Percentiles rank a stretch among this genome's conserved stretches.
Evolutionary conservation across 2,329 filamentous ascomycete genomes (phyloP).

Genomic region (Neonectria magnoliae): DNA sequence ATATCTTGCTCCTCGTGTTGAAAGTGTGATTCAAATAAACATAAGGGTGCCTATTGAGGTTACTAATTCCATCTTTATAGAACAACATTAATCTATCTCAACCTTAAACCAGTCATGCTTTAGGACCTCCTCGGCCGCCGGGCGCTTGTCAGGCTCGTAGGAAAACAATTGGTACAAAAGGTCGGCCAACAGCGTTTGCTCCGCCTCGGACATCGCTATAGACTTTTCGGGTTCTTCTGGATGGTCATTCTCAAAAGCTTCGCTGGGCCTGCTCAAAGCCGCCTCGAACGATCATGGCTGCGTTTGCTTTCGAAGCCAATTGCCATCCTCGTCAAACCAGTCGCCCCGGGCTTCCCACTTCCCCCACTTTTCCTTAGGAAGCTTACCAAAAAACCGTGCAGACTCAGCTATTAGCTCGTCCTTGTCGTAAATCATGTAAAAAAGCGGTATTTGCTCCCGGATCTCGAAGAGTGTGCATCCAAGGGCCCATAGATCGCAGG

Average conservation of each 20-base stretch:
- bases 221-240: not conserved
- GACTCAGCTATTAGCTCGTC: constrained; percentile 45
- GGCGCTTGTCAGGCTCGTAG: constrained; percentile 32
- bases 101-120: constrained; percentile 21
- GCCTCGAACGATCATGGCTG: constrained; percentile 11
- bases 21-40: too few species aligned
- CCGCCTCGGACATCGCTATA: constrained; percentile 19
- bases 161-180: constrained; percentile 35
- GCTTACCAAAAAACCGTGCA: constrained; percentile 43
- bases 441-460: constrained; percentile 42
- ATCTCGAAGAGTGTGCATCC: constrained; percentile 49
- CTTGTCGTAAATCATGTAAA: constrained; percentile 40
- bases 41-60: too few species aligned
- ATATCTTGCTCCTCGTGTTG: too few species aligned
- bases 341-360: constrained; percentile 39
- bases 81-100: too few species aligned
- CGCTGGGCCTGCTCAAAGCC: constrained; percentile 5
- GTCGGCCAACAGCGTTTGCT: constrained; percentile 39
- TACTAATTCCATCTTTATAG: too few species aligned
- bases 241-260: too few species aligned
- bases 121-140: constrained; percentile 26
- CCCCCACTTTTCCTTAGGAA: constrained; percentile 45
- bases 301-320: not conserved
- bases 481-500: constrained; percentile 47
- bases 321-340: constrained; percentile 36